Conservation (phyloP, 192 early-diverging fungal species). For the Mortierella claussenii region DNA sequence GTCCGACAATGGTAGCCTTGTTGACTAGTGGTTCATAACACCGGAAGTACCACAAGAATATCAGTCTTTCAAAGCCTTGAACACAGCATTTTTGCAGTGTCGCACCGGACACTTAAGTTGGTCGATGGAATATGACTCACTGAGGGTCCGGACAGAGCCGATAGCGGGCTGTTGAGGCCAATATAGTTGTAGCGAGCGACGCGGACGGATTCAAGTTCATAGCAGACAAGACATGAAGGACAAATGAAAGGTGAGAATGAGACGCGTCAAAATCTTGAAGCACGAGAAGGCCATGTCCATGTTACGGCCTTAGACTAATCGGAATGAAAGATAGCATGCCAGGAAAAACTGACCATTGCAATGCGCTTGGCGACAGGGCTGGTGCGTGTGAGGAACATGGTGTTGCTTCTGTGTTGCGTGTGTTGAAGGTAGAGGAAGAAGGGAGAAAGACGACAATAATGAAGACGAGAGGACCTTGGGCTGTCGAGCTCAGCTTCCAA, state of each 20-base stretch:
- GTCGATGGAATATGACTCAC: slow-evolving; percentile 6
- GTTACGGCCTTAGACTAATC: background rate
- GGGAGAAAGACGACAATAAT: too few species aligned
- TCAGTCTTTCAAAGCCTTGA: background rate
- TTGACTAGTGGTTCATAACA: slow-evolving; percentile 57
- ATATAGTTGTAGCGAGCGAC: background rate
- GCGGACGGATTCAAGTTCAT: background rate
- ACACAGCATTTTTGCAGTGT: background rate
- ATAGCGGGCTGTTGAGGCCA: slow-evolving; percentile 13
- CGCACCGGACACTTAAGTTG: background rate
- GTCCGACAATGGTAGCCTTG: slow-evolving; percentile 72
- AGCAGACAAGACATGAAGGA: background rate
- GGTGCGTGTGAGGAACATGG: slow-evolving; percentile 29
- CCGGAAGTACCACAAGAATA: background rate
- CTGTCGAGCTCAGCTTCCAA: too few species aligned
- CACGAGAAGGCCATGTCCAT: background rate
- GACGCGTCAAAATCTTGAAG: slow-evolving; percentile 12
- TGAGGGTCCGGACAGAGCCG: slow-evolving; percentile 29
- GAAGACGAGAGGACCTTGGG: too few species aligned
- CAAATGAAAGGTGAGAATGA: background rate
- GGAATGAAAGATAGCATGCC: background rate
- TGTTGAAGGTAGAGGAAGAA: too few species aligned
- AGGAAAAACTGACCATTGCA: slow-evolving; percentile 27
- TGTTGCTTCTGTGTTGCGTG: too few species aligned
- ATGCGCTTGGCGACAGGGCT: slow-evolving; percentile 42